These are phyloP conservation scores for Ophiocordyceps camponoti-leonardi DNA, from an alignment of 2,329 filamentous ascomycete genomes.

Conservation along the genomic window DNA sequence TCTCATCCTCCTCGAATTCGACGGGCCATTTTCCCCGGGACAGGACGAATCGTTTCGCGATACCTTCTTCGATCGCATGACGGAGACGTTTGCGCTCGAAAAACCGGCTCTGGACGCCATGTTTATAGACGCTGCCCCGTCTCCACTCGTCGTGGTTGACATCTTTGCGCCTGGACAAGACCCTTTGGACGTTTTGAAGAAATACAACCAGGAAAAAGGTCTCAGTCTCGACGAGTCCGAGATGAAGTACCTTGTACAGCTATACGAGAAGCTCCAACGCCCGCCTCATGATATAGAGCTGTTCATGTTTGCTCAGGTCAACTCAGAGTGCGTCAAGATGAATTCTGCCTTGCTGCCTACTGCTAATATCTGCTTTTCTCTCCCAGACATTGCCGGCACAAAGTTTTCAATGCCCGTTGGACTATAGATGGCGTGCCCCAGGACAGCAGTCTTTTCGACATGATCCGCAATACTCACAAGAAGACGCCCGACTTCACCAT, in stretches of 20 bases:
- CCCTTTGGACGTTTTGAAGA: constrained; percentile 56
- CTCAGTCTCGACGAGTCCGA: constrained; percentile 77
- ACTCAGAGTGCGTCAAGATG: constrained; percentile 48
- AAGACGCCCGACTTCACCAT: constrained; percentile 67
- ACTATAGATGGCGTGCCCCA: constrained; percentile 76
- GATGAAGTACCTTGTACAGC: constrained; percentile 82
- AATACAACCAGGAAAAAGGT: constrained; percentile 71
- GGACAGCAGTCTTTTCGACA: constrained; percentile 70
- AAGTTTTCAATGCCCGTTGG: constrained; percentile 96
- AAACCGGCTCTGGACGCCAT: constrained; percentile 56
- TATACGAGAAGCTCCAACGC: constrained; percentile 25
- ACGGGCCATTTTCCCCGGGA: constrained; percentile 20
- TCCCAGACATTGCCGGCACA: constrained; percentile 48
- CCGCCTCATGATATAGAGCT: constrained; percentile 80
- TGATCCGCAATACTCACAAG: constrained; percentile 94
- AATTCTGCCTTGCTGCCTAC: not conserved
- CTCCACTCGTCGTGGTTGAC: constrained; percentile 56
- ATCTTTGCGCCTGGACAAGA: constrained; percentile 48
- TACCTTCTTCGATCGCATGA: constrained; percentile 85
- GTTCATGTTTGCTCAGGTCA: constrained; percentile 99
- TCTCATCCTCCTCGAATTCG: constrained; percentile 51
- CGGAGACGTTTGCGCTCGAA: constrained; percentile 54
- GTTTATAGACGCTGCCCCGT: constrained; percentile 52
- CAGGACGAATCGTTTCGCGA: constrained; percentile 45
- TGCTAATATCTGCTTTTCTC: not conserved